Evolutionary conservation across 768 basidiomycete species (phyloP), one percentile per base, ranked within the genome.

Genomic region (Termitomyces sp.): DNA sequence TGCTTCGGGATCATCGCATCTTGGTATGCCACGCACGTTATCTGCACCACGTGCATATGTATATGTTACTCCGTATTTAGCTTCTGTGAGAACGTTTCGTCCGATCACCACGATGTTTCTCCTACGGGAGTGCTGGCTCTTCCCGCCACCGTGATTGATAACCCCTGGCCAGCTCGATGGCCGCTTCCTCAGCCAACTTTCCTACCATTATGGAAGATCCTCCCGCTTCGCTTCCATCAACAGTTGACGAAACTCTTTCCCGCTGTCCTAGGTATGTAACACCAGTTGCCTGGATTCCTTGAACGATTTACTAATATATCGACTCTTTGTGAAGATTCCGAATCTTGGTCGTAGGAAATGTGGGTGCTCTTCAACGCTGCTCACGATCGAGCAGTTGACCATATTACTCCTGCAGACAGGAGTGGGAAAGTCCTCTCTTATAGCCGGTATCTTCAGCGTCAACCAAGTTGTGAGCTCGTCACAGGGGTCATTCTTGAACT

Each of bases 301-400:
- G 6, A 30, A 32, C 9, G 4, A 12, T 37, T 48, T 39, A 48
- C 27, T 48, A 16, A 9, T n/a, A 30, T 40, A 32, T 37, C 36
- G 4, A n/a, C 20, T 9, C 24, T 13, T 55, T 16, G 20, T 26
- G 16, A 32, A 55, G 54, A n/a, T 55, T 55, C 26, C 43, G 54
- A 26, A 48, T 47, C 4, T 26, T 56, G 2, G 45, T 56, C 20
- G 55, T 56, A 30, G 55, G 55, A 27, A 56, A 56, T 42, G 55
- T 56, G 5, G 14, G 55, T 13, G n/a, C 39, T 10, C 20, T 39
- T 9, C n/a, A 16, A 5, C 22, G 27, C 9, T 7, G 8, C 14
- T 48, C 26, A 4, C 6, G 18, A 27, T 5, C 6, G 20, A 10
- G 13, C 8, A 6, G 2, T 5, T 16, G 24, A 56, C 13, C 27